A percentile compares a stretch with the other conserved stretches of the same genome.
Conservation (phyloP, 441 rosid genomes). For the Arabidopsis lyrata region DNA sequence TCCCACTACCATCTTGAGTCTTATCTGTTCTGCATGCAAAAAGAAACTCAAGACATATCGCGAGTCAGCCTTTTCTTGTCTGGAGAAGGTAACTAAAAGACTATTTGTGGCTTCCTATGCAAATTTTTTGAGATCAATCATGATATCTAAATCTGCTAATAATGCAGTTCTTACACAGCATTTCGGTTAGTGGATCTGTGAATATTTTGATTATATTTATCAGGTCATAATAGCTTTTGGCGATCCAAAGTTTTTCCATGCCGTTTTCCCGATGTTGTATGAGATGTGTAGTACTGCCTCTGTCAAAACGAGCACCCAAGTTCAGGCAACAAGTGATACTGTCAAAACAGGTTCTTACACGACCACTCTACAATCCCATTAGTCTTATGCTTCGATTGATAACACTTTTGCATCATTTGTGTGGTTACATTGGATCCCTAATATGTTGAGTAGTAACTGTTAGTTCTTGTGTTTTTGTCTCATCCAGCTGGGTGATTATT, state of each 20-base stretch:
- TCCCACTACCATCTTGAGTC: conserved; percentile 67
- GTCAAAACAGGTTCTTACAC: conserved; percentile 67
- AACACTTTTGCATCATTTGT: conserved; percentile 19
- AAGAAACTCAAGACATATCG: conserved; percentile 83
- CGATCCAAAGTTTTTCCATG: conserved; percentile 70
- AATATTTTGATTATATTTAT: conserved; percentile 37
- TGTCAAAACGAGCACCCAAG: conserved; percentile 50
- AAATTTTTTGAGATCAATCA: conserved; percentile 2
- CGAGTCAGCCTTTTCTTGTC: conserved; percentile 82
- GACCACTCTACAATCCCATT: conserved; percentile 13
- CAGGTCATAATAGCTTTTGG: conserved; percentile 91
- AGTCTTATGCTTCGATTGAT: not conserved
- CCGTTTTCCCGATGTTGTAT: conserved; percentile 72
- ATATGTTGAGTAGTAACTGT: conserved; percentile 6
- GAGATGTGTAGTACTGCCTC: conserved; percentile 70
- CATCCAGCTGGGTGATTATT: conserved; percentile 18
- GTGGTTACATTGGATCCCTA: conserved; percentile 1
- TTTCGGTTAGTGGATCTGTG: conserved; percentile 6
- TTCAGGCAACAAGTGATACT: conserved; percentile 54
- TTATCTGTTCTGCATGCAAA: conserved; percentile 75
- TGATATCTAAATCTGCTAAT: conserved; percentile 3
- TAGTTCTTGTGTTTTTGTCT: conserved; percentile 2
- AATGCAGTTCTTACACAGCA: conserved; percentile 17
- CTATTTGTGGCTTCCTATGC: conserved; percentile 14
- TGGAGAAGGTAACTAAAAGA: conserved; percentile 68